A percentile compares a stretch with the other conserved stretches of the same genome.
These are phyloP conservation scores for Arxiozyma telluris DNA, from an alignment of 1,139 yeast genomes.

Conservation along the genomic window DNA sequence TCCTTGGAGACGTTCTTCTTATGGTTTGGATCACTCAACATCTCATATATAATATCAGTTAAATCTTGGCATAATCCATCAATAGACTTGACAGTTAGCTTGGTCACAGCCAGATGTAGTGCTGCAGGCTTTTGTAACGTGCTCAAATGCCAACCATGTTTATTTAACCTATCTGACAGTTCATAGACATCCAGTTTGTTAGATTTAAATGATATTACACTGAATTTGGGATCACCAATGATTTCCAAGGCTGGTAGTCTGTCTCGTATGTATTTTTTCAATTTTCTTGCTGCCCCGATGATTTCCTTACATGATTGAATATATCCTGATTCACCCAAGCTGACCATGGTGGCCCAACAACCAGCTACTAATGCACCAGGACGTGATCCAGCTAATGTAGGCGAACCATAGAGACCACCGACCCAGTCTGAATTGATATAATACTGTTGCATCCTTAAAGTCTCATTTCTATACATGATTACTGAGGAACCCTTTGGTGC, in stretches of 20 bases:
- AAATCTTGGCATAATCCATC: constrained; percentile 55
- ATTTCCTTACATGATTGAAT: constrained; percentile 56
- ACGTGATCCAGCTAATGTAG: constrained; percentile 91
- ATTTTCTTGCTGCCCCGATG: constrained; percentile 50
- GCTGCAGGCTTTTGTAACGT: constrained; percentile 87
- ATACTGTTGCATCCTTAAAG: constrained; percentile 72
- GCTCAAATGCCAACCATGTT: constrained; percentile 83
- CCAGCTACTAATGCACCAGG: constrained; percentile 97
- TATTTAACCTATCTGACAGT: constrained; percentile 57
- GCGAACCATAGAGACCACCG: constrained; percentile 94
- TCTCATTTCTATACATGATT: constrained; percentile 70
- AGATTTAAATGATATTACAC: constrained; percentile 73
- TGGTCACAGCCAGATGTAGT: constrained; percentile 79
- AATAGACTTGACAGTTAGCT: constrained; percentile 53
- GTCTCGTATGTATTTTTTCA: constrained; percentile 42
- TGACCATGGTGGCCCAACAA: constrained; percentile 88
- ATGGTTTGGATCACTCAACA: constrained; percentile 31
- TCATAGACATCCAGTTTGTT: constrained; percentile 56
- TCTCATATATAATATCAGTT: constrained; percentile 38
- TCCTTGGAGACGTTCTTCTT: constrained; percentile 34
- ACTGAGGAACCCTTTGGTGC: constrained; percentile 96
- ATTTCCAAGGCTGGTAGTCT: constrained; percentile 50
- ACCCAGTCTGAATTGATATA: constrained; percentile 79
- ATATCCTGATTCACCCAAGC: constrained; percentile 77
- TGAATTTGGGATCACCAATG: constrained; percentile 75